phyloP scores from a whole-genome alignment of 2,329 filamentous ascomycete genomes.

The Colletotrichum scovillei region DNA sequence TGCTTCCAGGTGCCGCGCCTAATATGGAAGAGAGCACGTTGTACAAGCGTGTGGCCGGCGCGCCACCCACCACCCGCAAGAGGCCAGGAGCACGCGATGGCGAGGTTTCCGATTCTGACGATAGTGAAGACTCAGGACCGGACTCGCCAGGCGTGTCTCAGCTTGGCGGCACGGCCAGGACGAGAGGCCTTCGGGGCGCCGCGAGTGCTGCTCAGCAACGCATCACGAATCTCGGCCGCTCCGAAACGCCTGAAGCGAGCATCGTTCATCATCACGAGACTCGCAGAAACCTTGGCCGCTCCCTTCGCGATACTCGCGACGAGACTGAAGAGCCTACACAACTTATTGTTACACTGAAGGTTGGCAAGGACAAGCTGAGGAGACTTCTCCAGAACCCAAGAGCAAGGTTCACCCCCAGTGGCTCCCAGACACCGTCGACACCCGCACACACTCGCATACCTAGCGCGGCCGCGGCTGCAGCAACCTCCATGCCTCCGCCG shows the following conservation, averaged over 20 bases:
- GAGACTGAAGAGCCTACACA: slow-evolving; percentile 81
- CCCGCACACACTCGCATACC: slow-evolving; percentile 45
- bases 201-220: slow-evolving; percentile 88
- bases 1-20: slow-evolving; percentile 86
- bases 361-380: slow-evolving; percentile 77
- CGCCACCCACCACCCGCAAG: slow-evolving; percentile 66
- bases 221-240: slow-evolving; percentile 84
- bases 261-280: slow-evolving; percentile 74
- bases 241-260: slow-evolving; percentile 86
- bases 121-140: slow-evolving; percentile 87
- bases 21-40: slow-evolving; percentile 86
- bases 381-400: slow-evolving; percentile 69
- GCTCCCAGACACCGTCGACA: slow-evolving; percentile 46
- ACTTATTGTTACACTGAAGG: slow-evolving; percentile 79
- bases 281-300: slow-evolving; percentile 69
- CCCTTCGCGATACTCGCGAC: slow-evolving; percentile 74
- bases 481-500: slow-evolving; percentile 50
- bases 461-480: slow-evolving; percentile 39
- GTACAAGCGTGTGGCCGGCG: slow-evolving; percentile 79
- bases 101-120: slow-evolving; percentile 87
- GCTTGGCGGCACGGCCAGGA: slow-evolving; percentile 82
- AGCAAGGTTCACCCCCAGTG: slow-evolving; percentile 37
- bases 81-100: slow-evolving; percentile 70
- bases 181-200: slow-evolving; percentile 88
- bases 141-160: slow-evolving; percentile 87